Percentiles rank a stretch among this genome's conserved stretches.
These are phyloP conservation scores for Syzygium jambos DNA, from an alignment of 345 rosid species.

Conservation along the genomic window DNA sequence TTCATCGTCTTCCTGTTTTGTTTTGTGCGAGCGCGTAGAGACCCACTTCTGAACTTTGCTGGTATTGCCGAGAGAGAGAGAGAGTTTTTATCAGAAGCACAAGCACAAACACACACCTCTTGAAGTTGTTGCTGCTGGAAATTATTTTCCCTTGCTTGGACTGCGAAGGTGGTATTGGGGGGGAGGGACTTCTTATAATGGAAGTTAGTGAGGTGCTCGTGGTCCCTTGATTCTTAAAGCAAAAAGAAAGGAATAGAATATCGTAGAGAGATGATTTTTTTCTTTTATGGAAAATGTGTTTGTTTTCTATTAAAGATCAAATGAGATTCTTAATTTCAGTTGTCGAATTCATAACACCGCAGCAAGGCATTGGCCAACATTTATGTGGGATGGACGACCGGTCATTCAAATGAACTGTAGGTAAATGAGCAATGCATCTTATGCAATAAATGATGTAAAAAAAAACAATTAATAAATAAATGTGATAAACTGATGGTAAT, in stretches of 20 bases:
- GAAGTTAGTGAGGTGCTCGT: background rate
- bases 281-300: background rate
- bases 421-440: background rate
- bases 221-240: background rate
- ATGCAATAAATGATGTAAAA: background rate
- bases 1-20: background rate
- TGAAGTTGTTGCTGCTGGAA: background rate
- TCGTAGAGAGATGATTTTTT: background rate
- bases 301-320: background rate
- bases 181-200: background rate
- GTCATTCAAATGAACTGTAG: too few species aligned
- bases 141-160: background rate
- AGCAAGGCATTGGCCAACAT: too few species aligned
- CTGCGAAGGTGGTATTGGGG: background rate
- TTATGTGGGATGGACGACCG: rapidly evolving
- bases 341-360: background rate
- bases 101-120: background rate
- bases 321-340: background rate
- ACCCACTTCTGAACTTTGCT: background rate
- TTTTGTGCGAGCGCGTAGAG: background rate
- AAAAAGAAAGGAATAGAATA: background rate
- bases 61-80: background rate
- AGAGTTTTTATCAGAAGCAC: background rate
- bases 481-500: too few species aligned
- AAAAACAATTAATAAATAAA: too few species aligned